Base-by-base conservation (phyloP, 2,329 filamentous ascomycete species). In the Teratosphaeria zuluensis region DNA sequence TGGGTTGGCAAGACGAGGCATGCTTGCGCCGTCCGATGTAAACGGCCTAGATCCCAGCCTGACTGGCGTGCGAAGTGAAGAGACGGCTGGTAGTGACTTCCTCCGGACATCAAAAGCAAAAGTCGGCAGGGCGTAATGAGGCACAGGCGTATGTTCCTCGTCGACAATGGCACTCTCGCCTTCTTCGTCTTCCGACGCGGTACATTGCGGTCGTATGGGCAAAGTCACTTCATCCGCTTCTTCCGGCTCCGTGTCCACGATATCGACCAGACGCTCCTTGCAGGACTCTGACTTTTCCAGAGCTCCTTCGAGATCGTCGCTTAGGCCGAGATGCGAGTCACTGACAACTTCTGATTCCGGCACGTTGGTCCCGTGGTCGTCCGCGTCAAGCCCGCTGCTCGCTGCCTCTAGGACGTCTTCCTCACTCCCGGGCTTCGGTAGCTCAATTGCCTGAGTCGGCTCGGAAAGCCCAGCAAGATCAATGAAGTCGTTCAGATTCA, bases 71-170 rank as follows among this genome's bases (percentile, higher is more conserved):
- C 63, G 56, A 31, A 31, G 7, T 31, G 61, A 38, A 48, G 56
- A 51, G 38, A 65, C 57, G 6, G 65, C 57, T 51, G 70, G 69
- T 16, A 73, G 59, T 9, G 70, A 71, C 56, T 71, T 71, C 28
- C 70, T 68, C 38, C 70, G 64, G 19, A 68, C 65, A 53, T 68
- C 64, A 42, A 61, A 71, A 2, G 71, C 62, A 21, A 69, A 56
- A 1, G 70, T 73, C 3, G 70, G 63, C 42, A 65, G 55, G 21
- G 69, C 70, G 58, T 70, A 73, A 55, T 68, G 65, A 31, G 70
- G 70, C 32, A 64, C 58, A 16, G 42, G 3, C 19, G 7, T 21
- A 21, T 48, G 16, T 19, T 48, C 42, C n/a, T 55, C 56, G 11
- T 32, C 24, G 1, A 48, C 32, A 14, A 11, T 4, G 3, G 60